Base-by-base conservation (phyloP, 306 rosid genomes). In the Oemleria cerasiformis region DNA sequence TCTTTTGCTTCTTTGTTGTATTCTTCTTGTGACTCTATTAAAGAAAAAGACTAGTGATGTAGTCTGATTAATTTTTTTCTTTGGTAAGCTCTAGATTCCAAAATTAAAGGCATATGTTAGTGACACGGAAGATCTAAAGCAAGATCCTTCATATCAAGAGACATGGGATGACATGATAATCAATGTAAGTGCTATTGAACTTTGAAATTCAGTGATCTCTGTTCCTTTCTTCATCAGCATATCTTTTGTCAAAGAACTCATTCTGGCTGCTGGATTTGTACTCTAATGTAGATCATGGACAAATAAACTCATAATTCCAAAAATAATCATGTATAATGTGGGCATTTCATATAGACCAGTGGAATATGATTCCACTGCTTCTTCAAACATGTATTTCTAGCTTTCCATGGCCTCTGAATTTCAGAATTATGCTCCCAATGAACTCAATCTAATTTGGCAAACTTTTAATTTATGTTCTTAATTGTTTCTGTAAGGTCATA, bases 81-180 rank as follows among this genome's bases (percentile, higher is more conserved):
- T 86, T 82, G 89, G 87, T 89, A 93, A 93, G 97, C 86, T 93
- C 94, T 93, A 93, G 98, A 93, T 93, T 83, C 97, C 98, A 63
- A 93, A 93, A 86, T 91, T 93, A 97, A 93, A 90, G 96, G 97
- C 98, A 38, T 93, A 88, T 88, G 85, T 93, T 77, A 88, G 98
- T 74, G 98, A 93, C 81, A 79, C 97, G 6, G 98, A 93, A 80
- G 97, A 93, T 88, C 88, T 93, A 83, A 91, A 79, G 80, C 94
- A 88, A 75, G 96, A 93, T 85, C 89, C 88, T 7, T 84, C 88
- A 38, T 90, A 82, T 83, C 97, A 93, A 83, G 98, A 93, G 72
- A 93, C 97, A 67, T 93, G 98, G 98, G 98, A 93, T 16, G 92
- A 93, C 88, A 93, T 93, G 98, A 88, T 93, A 80, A 84, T 93